These are phyloP conservation scores for Leishmania gerbilli DNA, from an alignment of 208 protist species.

Conservation along the genomic window DNA sequence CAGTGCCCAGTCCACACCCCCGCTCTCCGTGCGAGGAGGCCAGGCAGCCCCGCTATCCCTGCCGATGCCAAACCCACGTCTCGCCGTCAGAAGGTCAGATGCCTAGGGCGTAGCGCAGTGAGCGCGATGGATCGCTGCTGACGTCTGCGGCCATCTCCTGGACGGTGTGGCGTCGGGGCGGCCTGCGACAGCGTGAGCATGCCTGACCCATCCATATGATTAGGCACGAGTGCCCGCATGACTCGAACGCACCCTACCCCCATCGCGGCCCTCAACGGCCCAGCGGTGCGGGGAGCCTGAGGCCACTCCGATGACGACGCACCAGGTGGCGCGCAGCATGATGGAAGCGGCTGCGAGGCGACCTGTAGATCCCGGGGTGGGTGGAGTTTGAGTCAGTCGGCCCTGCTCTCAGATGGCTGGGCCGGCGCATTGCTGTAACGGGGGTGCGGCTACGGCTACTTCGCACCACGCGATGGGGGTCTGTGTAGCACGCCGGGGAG, in stretches of 20 bases:
- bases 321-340: neutral
- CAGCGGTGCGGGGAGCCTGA: neutral
- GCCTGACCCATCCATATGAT: neutral
- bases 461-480: neutral
- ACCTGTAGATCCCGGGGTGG: neutral
- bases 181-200: neutral
- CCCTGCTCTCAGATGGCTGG: neutral
- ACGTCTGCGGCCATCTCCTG: neutral
- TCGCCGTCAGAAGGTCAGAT: neutral
- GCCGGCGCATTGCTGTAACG: neutral
- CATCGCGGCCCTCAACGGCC: neutral
- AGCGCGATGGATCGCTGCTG: neutral
- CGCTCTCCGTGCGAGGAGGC: too few species aligned
- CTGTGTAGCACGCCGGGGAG: too few species aligned
- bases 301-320: neutral
- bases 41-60: too few species aligned
- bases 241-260: neutral
- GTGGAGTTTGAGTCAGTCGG: neutral
- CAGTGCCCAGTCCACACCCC: too few species aligned
- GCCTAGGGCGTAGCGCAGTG: neutral
- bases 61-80: neutral
- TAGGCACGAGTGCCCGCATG: neutral
- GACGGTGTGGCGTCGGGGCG: neutral
- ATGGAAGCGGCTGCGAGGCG: neutral
- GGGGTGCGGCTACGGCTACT: neutral